phyloP scores from a whole-genome alignment of 2,329 filamentous ascomycete genomes.

The Exophiala sp. region DNA sequence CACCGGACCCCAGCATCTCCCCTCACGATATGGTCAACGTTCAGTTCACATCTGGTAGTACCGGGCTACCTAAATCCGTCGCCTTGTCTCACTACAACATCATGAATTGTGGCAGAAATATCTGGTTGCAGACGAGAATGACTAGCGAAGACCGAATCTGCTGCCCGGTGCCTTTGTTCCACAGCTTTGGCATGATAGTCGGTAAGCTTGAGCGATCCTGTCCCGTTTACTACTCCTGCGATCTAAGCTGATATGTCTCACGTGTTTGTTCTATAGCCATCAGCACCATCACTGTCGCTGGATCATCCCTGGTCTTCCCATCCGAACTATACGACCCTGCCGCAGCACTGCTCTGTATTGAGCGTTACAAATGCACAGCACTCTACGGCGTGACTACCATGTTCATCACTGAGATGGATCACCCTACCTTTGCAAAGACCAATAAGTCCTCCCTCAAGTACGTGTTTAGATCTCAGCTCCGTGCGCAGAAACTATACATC shows the following conservation, averaged over 20 bases:
- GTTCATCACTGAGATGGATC: slow-evolving; percentile 6
- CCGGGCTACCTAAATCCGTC: slow-evolving; percentile 81
- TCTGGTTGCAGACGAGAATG: slow-evolving; percentile 79
- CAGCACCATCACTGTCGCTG: slow-evolving; percentile 38
- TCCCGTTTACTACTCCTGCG: no score
- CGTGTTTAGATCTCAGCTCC: no score
- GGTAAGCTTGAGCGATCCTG: no score
- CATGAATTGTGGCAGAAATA: slow-evolving; percentile 82
- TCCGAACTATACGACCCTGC: slow-evolving; percentile 77
- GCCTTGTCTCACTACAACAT: slow-evolving; percentile 79
- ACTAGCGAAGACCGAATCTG: slow-evolving; percentile 66
- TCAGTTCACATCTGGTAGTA: slow-evolving; percentile 86
- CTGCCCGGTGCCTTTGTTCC: slow-evolving; percentile 55
- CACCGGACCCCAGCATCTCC: slow-evolving; percentile 49
- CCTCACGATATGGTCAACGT: slow-evolving; percentile 58
- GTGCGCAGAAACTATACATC: no score
- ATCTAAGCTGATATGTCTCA: no score
- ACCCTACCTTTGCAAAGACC: not conserved
- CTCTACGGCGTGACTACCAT: slow-evolving; percentile 38
- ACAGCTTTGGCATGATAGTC: slow-evolving; percentile 85
- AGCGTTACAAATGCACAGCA: slow-evolving; percentile 5
- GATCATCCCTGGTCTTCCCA: slow-evolving; percentile 79
- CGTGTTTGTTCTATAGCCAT: slow-evolving; percentile 59
- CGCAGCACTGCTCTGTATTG: slow-evolving; percentile 55
- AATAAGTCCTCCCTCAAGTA: not conserved